Evolutionary conservation across 495 filamentous ascomycete species (phyloP), one percentile per base, ranked within the genome.

Genomic region (Chaetomium tenue): DNA sequence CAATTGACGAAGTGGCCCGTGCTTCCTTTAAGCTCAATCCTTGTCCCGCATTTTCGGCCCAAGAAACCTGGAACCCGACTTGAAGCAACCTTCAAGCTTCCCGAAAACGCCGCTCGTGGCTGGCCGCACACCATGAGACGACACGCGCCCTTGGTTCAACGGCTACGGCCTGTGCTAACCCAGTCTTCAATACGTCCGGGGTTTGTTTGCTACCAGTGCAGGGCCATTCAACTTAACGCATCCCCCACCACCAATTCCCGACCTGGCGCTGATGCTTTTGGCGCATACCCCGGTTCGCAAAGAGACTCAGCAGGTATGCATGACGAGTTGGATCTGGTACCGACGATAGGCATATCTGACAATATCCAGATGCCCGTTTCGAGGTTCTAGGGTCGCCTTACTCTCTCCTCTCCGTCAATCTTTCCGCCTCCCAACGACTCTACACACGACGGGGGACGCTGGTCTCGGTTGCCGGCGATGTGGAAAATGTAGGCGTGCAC

Each of bases 371-470:
- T 87, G 94, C 93, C 22, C 87, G 86, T 60, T 98, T 98, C 73
- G 91, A 97, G 72, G 91, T 97, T 37, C 77, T 98, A 66, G 94
- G 92, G 55, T 81, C 90, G 23, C 91, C 92, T 4, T 93, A 90
- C 72, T 97, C 95, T 40, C 84, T 98, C 52, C 89, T 98, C 69
- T 96, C 92, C 25, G 91, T 97, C 63, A 88, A 89, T 9, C 84
- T 98, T 42, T 95, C 94, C 48, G 89, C 94, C 26, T 97, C 94
- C 33, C 93, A 97, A 67, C 88, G 91, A 66, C 83, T 98, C 25
- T 97, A 92, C 77, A 96, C 94, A 39, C 86, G 93, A 50, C 87
- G 91, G 61, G 94, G 94, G 39, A 97, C 92, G 2, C 78, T 98
- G 50, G 91, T 98, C 42, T 92, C 89, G 25, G 80, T 98, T 57